These are phyloP conservation scores for Globisporangium irregulare DNA, from an alignment of 352 stramenopile genomes.

Conservation along the genomic window DNA sequence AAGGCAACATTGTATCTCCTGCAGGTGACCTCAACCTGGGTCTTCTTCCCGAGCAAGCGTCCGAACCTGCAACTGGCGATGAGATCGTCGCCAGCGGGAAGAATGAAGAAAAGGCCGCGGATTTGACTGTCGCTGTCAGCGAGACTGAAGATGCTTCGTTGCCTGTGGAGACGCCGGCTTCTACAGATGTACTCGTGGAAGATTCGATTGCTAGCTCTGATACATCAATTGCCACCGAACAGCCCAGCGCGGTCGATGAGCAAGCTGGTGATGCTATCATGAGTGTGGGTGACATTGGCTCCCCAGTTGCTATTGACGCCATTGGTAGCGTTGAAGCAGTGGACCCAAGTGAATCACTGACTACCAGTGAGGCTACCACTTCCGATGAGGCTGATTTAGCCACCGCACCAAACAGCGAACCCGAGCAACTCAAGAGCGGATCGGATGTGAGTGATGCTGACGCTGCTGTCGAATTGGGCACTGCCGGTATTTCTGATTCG, in stretches of 20 bases:
- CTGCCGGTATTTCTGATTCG: not conserved
- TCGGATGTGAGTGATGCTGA: not conserved
- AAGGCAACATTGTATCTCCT: constrained; percentile 5
- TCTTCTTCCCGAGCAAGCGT: not conserved
- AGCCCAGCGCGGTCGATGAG: not conserved
- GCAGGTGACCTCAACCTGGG: not conserved
- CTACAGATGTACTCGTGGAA: not conserved
- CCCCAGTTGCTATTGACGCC: not conserved
- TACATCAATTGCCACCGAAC: not conserved
- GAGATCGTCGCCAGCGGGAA: not conserved
- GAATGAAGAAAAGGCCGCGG: not conserved
- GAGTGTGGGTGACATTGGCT: not conserved
- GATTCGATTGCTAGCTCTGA: not conserved
- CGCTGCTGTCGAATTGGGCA: not conserved
- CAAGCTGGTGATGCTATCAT: not conserved
- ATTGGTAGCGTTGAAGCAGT: constrained; percentile 6
- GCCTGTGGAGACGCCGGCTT: not conserved
- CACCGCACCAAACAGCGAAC: not conserved
- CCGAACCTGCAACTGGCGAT: not conserved
- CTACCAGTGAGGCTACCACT: not conserved
- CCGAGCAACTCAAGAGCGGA: not conserved
- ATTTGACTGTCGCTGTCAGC: not conserved
- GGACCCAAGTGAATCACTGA: not conserved
- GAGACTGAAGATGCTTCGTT: not conserved
- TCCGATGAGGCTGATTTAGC: not conserved